phyloP scores from a whole-genome alignment of 2,329 filamentous ascomycete species.

The Cladosporium velox region DNA sequence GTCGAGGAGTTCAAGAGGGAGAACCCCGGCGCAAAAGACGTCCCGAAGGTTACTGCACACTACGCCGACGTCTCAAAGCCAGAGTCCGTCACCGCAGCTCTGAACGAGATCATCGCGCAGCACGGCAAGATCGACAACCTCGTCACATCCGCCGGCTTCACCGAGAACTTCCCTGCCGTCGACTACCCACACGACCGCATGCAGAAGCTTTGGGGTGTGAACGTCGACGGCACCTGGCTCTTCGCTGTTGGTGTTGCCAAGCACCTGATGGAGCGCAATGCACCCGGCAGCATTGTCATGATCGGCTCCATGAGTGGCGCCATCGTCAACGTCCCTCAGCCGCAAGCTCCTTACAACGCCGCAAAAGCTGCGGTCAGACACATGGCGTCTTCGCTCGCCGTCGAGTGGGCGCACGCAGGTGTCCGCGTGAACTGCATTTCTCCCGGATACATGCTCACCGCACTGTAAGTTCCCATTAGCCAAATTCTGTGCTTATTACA shows the following conservation, averaged over 20 bases:
- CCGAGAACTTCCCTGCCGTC: slow-evolving; percentile 91
- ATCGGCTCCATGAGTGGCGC: slow-evolving; percentile 93
- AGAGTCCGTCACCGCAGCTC: slow-evolving; percentile 72
- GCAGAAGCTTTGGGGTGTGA: slow-evolving; percentile 91
- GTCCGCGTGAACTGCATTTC: slow-evolving; percentile 96
- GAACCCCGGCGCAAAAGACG: slow-evolving; percentile 72
- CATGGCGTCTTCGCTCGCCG: slow-evolving; percentile 80
- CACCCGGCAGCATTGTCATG: slow-evolving; percentile 84
- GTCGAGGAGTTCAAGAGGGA: slow-evolving; percentile 75
- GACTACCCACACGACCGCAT: slow-evolving; percentile 88
- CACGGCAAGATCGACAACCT: slow-evolving; percentile 88
- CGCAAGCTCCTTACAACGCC: slow-evolving; percentile 89
- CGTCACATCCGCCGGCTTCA: slow-evolving; percentile 95
- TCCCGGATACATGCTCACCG: slow-evolving; percentile 94
- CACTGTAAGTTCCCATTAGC: slow-evolving; percentile 64
- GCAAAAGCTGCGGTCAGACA: slow-evolving; percentile 91
- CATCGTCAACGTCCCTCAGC: slow-evolving; percentile 94
- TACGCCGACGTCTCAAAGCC: slow-evolving; percentile 83
- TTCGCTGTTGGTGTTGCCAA: slow-evolving; percentile 83
- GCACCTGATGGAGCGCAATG: slow-evolving; percentile 81
- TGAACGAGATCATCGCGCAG: slow-evolving; percentile 65
- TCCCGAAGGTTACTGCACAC: slow-evolving; percentile 85
- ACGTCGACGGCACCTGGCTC: slow-evolving; percentile 89
- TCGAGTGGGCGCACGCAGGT: slow-evolving; percentile 86
- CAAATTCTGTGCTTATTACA: neutral